These are phyloP conservation scores for Cladorrhinum sp. DNA, from an alignment of 2,329 filamentous ascomycete genomes.

Conservation along the genomic window DNA sequence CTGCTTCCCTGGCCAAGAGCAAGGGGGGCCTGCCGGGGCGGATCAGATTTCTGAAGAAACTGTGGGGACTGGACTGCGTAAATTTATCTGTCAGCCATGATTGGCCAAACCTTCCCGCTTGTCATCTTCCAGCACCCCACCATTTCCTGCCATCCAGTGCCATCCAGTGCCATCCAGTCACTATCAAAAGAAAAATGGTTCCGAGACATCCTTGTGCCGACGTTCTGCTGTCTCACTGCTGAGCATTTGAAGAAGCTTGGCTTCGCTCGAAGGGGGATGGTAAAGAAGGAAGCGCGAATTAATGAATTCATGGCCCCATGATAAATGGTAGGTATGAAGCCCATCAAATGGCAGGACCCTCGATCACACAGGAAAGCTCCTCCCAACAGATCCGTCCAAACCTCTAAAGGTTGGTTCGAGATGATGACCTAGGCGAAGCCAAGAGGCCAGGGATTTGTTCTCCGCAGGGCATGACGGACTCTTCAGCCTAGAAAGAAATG, in stretches of 20 bases:
- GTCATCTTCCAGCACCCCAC: background rate
- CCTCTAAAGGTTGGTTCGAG: background rate
- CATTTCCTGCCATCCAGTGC: background rate
- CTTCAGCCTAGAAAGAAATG: background rate
- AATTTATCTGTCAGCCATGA: background rate
- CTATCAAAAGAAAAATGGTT: slow-evolving; percentile 8
- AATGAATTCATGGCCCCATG: no score
- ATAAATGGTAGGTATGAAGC: no score
- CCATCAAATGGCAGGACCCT: background rate
- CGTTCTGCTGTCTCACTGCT: background rate
- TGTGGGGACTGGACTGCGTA: slow-evolving; percentile 8
- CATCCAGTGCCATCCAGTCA: background rate
- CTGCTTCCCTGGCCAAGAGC: slow-evolving; percentile 5
- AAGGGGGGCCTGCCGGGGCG: slow-evolving; percentile 10
- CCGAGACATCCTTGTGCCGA: background rate
- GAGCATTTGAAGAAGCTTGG: background rate
- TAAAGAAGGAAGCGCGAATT: no score
- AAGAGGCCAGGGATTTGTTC: background rate
- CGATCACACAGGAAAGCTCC: background rate
- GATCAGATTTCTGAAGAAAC: slow-evolving; percentile 6
- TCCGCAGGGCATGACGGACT: background rate
- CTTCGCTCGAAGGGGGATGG: background rate
- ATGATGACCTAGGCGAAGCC: background rate
- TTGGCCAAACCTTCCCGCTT: slow-evolving; percentile 11
- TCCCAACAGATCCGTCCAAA: background rate